phyloP scores from a whole-genome alignment of 345 rosid genomes.

The Eucalyptus erythrocorys region DNA sequence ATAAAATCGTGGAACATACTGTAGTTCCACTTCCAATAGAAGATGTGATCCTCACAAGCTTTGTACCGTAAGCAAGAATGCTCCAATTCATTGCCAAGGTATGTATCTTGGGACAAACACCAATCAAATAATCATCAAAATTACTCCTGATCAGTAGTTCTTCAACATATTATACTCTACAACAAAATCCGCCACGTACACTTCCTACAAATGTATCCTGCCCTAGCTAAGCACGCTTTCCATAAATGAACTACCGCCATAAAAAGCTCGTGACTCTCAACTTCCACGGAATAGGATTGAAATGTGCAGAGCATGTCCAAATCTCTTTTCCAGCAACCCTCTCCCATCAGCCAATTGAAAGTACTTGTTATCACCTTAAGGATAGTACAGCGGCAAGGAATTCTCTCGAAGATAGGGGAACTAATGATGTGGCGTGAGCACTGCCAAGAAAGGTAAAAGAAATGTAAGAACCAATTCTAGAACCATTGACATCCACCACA shows the following conservation, averaged over 20 bases:
- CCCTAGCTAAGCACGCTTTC: neutral
- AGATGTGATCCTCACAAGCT: neutral
- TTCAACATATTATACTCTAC: neutral
- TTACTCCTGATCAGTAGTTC: neutral
- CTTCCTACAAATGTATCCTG: neutral
- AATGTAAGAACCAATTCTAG: neutral
- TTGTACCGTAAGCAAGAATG: neutral
- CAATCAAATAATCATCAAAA: neutral
- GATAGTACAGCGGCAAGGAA: neutral
- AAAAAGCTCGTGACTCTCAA: neutral
- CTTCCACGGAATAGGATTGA: neutral
- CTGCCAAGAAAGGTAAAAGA: neutral
- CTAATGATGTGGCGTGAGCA: neutral
- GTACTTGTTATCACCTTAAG: neutral
- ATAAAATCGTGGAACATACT: neutral
- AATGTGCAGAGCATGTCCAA: neutral
- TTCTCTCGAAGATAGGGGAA: neutral
- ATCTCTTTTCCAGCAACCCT: neutral
- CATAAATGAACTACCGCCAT: neutral
- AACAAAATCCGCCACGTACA: neutral
- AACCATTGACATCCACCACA: neutral
- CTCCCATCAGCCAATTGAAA: neutral
- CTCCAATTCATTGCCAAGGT: neutral
- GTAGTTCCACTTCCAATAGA: neutral
- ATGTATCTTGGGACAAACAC: neutral